Evolutionary conservation across 306 rosid species (phyloP), one percentile per base, ranked within the genome.

Genomic region (Prunus padus): DNA sequence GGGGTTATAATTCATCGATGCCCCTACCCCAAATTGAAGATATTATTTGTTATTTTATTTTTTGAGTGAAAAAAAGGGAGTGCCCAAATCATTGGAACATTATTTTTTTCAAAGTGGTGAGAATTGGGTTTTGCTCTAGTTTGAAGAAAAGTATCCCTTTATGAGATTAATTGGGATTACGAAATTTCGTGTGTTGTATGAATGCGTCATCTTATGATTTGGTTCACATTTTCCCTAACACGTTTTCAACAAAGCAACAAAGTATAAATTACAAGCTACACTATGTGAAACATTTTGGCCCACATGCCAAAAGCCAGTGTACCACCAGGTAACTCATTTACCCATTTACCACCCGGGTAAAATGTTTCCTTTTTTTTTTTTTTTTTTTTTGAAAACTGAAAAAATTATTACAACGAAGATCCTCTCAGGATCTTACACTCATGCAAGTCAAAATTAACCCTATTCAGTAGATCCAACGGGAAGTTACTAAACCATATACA

Each of bases 81-180:
- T 28, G 82, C 77, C 81, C 82, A 90, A 88, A 88, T 90, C 88
- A 92, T 90, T 92, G 87, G 88, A 82, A 80, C 87, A 84, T 88
- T 86, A 88, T 37, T 37, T 84, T 81, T 71, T 65, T 62, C 79
- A 79, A 85, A 79, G 65, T 13, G 26, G 57, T 11, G 65, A 60
- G 75, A 74, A 59, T 69, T 46, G n/a, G 61, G 85, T 79, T 85
- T 37, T 86, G 64, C 91, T 86, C 92, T 72, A 79, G 68, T 86
- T 65, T 42, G 80, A 88, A 92, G 94, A 79, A 90, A 90, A 86
- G 94, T 77, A 88, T 86, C 92, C 64, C 81, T 87, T 86, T 73
- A 80, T 79, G 82, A 59, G 42, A 81, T 76, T 56, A 79, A 79
- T 56, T 83, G 84, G 55, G 82, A 75, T 71, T 73, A 75, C 81